These are phyloP conservation scores for Colletotrichum musicola DNA, from an alignment of 2,329 filamentous ascomycete species.

Conservation along the genomic window DNA sequence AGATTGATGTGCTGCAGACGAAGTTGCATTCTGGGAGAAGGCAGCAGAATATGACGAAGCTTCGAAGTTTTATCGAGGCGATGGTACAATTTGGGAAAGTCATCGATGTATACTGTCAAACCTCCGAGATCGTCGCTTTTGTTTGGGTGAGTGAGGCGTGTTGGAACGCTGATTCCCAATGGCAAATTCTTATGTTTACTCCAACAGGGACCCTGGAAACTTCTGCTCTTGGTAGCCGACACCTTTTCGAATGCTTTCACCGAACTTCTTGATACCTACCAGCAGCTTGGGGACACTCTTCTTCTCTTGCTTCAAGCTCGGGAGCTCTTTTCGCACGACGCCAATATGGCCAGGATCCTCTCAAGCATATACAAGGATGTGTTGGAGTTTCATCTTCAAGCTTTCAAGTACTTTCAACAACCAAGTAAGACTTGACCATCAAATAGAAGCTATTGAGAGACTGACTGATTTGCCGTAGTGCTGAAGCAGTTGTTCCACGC, in stretches of 20 bases:
- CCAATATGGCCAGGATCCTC: neutral
- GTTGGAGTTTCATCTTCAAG: neutral
- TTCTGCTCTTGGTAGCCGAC: neutral
- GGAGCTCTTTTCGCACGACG: neutral
- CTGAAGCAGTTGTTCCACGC: neutral
- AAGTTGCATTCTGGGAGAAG: neutral
- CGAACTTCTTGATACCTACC: neutral
- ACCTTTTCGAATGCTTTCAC: neutral
- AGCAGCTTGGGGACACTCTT: neutral
- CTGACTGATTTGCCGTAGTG: neutral
- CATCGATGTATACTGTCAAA: neutral
- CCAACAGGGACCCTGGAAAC: neutral
- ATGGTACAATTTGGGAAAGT: slow-evolving; percentile 6
- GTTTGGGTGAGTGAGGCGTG: neutral
- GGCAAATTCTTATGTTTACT: no score
- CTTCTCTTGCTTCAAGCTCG: neutral
- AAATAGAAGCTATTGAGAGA: neutral
- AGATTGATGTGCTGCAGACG: neutral
- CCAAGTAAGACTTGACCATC: neutral
- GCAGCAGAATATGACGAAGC: slow-evolving; percentile 4
- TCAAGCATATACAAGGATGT: neutral
- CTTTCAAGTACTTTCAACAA: slow-evolving; percentile 5
- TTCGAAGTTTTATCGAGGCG: neutral
- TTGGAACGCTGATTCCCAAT: no score
- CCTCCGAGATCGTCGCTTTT: neutral